Evolutionary conservation across 176 grass and related monocot genomes (phyloP).

Genomic region (Hsuehochloa calcarea): DNA sequence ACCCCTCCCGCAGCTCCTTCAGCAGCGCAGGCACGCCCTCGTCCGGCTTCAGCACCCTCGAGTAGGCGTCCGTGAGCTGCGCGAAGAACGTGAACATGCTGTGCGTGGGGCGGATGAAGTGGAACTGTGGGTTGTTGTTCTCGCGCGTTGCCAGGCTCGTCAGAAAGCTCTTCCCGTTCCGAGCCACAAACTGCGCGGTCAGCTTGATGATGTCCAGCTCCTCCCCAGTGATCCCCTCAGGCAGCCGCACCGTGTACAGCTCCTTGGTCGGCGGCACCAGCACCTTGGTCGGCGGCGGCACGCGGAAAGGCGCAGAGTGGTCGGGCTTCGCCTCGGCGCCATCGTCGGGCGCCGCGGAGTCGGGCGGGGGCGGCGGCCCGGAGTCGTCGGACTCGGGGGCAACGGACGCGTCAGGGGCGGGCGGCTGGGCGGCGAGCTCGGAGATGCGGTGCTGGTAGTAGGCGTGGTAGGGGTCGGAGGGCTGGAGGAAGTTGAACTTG

Average conservation of each 20-base stretch:
- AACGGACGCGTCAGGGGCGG: conserved; percentile 17
- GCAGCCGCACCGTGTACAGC: conserved; percentile 75
- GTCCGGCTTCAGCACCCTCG: conserved; percentile 73
- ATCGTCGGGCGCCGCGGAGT: conserved; percentile 26
- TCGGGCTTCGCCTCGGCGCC: conserved; percentile 37
- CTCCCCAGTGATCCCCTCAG: conserved; percentile 85
- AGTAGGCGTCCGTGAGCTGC: conserved; percentile 65
- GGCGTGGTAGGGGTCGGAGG: conserved; percentile 78
- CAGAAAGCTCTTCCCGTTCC: conserved; percentile 85
- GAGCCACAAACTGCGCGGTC: conserved; percentile 86
- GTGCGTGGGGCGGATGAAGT: conserved; percentile 89
- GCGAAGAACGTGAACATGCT: conserved; percentile 98
- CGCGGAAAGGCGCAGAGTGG: conserved; percentile 65
- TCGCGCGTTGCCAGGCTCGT: conserved; percentile 57
- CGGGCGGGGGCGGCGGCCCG: background rate
- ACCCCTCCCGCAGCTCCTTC: conserved; percentile 53
- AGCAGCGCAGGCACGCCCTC: conserved; percentile 35
- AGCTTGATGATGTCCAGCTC: conserved; percentile 95
- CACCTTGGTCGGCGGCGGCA: conserved; percentile 57
- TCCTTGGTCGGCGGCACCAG: conserved; percentile 65
- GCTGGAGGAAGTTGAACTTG: conserved; percentile 88
- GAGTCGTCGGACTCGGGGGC: conserved; percentile 9
- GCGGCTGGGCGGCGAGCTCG: conserved; percentile 43
- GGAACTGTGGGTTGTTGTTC: conserved; percentile 67
- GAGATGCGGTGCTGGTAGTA: conserved; percentile 88